Evolutionary conservation across 805 yeast species (phyloP), one percentile per base, ranked within the genome.

Genomic region (Cyberlindnera nakhonratchasimensis): DNA sequence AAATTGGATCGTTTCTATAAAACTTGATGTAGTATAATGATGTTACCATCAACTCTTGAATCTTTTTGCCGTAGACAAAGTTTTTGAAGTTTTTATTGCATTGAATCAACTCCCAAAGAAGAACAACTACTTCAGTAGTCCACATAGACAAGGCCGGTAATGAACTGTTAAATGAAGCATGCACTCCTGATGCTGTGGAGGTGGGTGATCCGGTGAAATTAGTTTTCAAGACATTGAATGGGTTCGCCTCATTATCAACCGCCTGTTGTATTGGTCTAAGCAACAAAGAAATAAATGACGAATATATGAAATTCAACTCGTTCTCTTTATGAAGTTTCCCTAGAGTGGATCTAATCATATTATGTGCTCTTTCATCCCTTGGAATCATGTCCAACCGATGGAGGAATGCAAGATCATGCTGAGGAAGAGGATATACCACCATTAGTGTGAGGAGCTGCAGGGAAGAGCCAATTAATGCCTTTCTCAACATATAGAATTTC

Each of bases 101-200:
- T 56, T 86, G 91, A 25, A 77, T 63, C 32, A 88, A 63, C 53
- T 86, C 95, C 86, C 95, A 86, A 13, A 85, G 51, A 8, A 90
- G 57, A 57, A 83, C 71, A 6, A 78, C 61, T n/a, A 75, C 57
- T 54, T 83, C 90, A 4, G 70, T 64, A 2, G 79, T 59, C 82
- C 89, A 70, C 16, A 71, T 53, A 5, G 74, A 62, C 43, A 70
- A 38, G 48, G 63, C 47, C 34, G 77, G 64, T 45, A 69, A 34
- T 40, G 67, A 51, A 34, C 64, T 58, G 6, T 32, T 46, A 34
- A 50, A 43, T 13, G 42, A 19, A 17, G 43, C 35, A n/a, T 39
- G 39, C 0, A 34, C 44, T 17, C 39, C 42, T 1, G 46, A 34
- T 19, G 48, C 17, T 17, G 41, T 21, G n/a, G 53, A 45, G 11